Conservation (phyloP, 495 filamentous ascomycete species). For the Physcia stellaris region DNA sequence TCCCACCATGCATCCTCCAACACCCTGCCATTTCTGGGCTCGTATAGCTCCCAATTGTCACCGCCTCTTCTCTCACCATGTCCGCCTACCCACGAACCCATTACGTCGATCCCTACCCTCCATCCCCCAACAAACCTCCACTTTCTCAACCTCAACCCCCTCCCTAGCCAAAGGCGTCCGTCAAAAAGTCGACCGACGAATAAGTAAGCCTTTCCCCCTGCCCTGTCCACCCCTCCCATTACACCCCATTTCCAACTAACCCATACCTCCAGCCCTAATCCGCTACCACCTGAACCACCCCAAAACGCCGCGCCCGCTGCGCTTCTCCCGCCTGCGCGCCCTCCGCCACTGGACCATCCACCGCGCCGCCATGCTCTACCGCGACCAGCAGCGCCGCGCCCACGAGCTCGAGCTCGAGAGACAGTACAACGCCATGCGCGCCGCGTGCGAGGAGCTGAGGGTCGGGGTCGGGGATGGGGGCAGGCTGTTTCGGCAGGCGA, state of each 20-base stretch:
- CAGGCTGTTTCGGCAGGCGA: constrained; percentile 66
- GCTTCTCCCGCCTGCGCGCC: constrained; percentile 72
- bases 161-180: constrained; percentile 21
- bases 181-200: constrained; percentile 23
- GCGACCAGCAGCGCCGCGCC: constrained; percentile 43
- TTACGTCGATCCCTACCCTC: no score
- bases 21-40: no score
- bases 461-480: constrained; percentile 58
- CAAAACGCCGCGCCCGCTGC: constrained; percentile 60
- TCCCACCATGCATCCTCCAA: no score
- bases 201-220: constrained; percentile 30
- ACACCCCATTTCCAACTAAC: not conserved
- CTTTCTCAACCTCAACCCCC: constrained; percentile 32
- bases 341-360: constrained; percentile 99
- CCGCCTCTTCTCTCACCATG: no score
- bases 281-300: constrained; percentile 54
- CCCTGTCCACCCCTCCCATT: constrained; percentile 1
- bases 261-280: constrained; percentile 38
- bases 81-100: no score
- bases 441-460: constrained; percentile 71
- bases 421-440: constrained; percentile 65
- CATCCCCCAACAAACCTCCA: no score
- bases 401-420: constrained; percentile 52
- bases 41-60: no score
- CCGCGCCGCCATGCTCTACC: constrained; percentile 74